phyloP scores from a whole-genome alignment of 805 yeast species.

The Saccharomycopsis sp. region DNA sequence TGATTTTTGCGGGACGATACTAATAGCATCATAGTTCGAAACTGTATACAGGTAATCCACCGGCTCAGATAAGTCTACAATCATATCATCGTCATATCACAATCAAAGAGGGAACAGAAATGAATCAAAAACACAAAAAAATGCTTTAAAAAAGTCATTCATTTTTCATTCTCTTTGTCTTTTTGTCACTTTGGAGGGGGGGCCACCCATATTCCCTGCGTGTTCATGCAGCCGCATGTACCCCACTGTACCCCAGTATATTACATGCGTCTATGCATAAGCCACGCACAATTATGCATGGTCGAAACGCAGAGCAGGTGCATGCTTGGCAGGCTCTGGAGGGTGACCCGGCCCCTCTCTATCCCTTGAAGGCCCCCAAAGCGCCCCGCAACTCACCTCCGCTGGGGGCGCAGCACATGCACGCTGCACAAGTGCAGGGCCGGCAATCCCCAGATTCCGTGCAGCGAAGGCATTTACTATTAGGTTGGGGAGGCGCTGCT shows the following conservation, averaged over 20 bases:
- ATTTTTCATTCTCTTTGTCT: neutral
- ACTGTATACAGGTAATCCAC: neutral
- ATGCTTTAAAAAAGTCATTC: neutral
- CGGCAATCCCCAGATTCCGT: too few species aligned
- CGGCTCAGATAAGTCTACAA: neutral
- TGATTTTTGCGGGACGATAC: neutral
- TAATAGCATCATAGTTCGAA: neutral
- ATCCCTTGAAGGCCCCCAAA: too few species aligned
- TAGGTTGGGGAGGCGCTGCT: too few species aligned
- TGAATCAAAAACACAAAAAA: neutral
- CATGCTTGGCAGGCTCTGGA: neutral
- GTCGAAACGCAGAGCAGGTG: neutral
- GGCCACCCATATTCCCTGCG: neutral
- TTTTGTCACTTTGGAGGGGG: neutral
- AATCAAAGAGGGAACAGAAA: neutral
- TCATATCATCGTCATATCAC: neutral
- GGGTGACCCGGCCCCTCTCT: neutral
- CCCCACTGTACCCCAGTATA: conserved; percentile 4
- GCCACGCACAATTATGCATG: neutral
- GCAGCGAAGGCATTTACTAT: too few species aligned
- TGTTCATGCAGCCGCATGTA: neutral
- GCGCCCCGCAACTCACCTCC: too few species aligned
- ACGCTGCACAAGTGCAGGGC: too few species aligned
- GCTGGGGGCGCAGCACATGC: too few species aligned
- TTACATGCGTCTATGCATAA: neutral